These are phyloP conservation scores for Eucalyptus pauciflora DNA, from an alignment of 345 rosid species.

Conservation along the genomic window DNA sequence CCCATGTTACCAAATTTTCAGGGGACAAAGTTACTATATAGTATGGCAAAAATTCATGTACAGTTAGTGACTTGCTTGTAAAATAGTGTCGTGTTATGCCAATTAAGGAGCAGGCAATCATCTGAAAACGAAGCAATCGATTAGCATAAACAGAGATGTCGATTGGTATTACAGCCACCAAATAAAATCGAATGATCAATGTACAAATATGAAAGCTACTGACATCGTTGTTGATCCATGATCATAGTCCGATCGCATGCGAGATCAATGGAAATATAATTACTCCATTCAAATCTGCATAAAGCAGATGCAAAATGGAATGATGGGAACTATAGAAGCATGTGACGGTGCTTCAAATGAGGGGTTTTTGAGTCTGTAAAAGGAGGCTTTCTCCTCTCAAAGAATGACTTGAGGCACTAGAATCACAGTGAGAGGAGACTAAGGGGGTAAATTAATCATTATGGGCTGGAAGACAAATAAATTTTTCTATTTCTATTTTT, in stretches of 20 bases:
- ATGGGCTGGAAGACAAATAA: too few species aligned
- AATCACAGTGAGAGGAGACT: constrained; percentile 45
- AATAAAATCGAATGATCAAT: neutral
- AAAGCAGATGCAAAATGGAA: neutral
- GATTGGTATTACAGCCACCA: neutral
- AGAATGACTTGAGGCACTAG: constrained; percentile 74
- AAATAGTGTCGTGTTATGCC: neutral
- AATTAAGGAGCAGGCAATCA: neutral
- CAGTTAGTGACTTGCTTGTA: neutral
- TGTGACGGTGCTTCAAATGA: neutral
- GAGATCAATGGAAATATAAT: neutral
- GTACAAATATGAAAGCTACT: neutral
- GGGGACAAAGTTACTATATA: neutral
- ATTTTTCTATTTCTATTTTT: too few species aligned
- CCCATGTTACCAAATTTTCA: neutral
- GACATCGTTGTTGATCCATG: neutral
- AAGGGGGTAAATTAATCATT: neutral
- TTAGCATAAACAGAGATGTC: neutral
- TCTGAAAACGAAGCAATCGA: neutral
- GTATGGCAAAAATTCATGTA: neutral
- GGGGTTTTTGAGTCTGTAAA: neutral
- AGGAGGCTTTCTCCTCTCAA: constrained; percentile 72
- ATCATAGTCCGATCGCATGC: neutral
- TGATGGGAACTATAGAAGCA: neutral
- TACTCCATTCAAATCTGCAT: neutral